Evolutionary conservation across 2,329 filamentous ascomycete genomes (phyloP).

Genomic region (Botrytis fabae): DNA sequence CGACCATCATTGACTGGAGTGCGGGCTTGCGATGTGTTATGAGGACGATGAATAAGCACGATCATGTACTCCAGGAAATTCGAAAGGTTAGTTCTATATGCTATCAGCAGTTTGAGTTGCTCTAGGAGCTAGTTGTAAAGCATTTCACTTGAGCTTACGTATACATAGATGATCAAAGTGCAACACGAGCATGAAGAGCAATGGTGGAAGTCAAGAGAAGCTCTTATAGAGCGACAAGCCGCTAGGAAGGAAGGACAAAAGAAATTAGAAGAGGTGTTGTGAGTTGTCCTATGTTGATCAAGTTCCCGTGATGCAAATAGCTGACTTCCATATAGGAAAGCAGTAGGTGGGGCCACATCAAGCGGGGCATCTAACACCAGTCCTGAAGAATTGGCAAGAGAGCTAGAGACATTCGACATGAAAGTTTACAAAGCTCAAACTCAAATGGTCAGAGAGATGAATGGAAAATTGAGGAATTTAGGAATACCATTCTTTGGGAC

Average conservation of each 20-base stretch:
- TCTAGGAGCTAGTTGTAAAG: neutral
- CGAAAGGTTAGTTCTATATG: conserved; percentile 36
- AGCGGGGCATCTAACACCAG: conserved; percentile 34
- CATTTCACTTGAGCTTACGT: conserved; percentile 17
- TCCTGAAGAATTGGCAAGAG: conserved; percentile 50
- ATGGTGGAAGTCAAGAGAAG: conserved; percentile 57
- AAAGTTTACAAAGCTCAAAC: conserved; percentile 62
- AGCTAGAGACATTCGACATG: conserved; percentile 58
- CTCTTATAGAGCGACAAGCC: conserved; percentile 52
- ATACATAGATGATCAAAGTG: conserved; percentile 56
- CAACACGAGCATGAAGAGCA: conserved; percentile 63
- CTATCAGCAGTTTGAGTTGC: neutral
- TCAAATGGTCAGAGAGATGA: conserved; percentile 60
- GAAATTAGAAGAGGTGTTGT: conserved; percentile 56
- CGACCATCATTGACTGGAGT: conserved; percentile 53
- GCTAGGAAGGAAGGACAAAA: conserved; percentile 53
- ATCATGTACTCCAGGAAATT: conserved; percentile 48
- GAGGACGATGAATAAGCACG: conserved; percentile 48
- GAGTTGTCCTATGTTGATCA: conserved; percentile 34
- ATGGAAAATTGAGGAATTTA: conserved; percentile 54
- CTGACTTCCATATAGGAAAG: conserved; percentile 41
- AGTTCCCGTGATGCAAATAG: neutral
- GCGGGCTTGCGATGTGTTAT: conserved; percentile 52
- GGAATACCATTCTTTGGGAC: conserved; percentile 63
- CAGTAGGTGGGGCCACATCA: conserved; percentile 47